These are phyloP conservation scores for Lipomyces mesembrius DNA, from an alignment of 805 yeast genomes.

Conservation along the genomic window DNA sequence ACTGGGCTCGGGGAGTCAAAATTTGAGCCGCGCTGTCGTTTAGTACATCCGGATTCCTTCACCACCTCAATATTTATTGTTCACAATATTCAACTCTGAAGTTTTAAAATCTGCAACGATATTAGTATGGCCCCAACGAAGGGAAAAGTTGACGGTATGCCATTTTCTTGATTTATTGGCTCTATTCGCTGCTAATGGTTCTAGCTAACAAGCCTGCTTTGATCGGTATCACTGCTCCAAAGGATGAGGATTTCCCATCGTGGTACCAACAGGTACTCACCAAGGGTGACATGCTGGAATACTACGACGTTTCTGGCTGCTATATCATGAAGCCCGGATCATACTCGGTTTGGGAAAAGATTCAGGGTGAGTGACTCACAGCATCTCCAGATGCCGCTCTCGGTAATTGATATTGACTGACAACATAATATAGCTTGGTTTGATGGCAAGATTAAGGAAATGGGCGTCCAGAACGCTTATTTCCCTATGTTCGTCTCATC, in stretches of 20 bases:
- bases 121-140: slow-evolving; percentile 28
- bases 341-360: slow-evolving; percentile 90
- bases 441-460: slow-evolving; percentile 73
- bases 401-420: neutral
- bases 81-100: neutral
- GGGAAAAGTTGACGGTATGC: slow-evolving; percentile 22
- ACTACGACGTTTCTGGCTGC: slow-evolving; percentile 98
- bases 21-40: neutral
- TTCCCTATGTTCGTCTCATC: slow-evolving; percentile 98
- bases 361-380: slow-evolving; percentile 53
- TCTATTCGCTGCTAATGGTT: neutral
- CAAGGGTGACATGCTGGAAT: slow-evolving; percentile 98
- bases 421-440: slow-evolving; percentile 59
- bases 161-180: neutral
- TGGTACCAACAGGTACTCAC: slow-evolving; percentile 98
- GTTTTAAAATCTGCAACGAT: neutral
- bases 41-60: neutral
- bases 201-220: slow-evolving; percentile 52
- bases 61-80: neutral
- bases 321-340: slow-evolving; percentile 97
- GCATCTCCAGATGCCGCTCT: neutral
- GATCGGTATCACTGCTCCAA: slow-evolving; percentile 95
- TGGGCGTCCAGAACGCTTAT: slow-evolving; percentile 93
- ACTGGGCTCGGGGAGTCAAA: neutral
- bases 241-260: slow-evolving; percentile 86